Percentiles rank a stretch among this genome's conserved stretches.
phyloP scores from a whole-genome alignment of 805 yeast species.

The Clavispora phyllophila region DNA sequence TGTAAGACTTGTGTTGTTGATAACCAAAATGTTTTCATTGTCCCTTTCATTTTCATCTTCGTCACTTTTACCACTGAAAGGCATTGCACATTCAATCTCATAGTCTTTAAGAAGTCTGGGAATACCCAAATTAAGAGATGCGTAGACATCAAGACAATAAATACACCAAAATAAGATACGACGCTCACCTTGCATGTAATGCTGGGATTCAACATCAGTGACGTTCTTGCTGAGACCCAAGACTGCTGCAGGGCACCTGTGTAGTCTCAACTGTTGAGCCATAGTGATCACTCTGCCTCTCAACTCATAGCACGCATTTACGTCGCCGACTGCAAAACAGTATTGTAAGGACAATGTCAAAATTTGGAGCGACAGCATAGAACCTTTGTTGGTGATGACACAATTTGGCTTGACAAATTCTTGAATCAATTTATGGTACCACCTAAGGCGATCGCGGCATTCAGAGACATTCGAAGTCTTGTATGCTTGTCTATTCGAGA shows the following conservation, averaged over 20 bases:
- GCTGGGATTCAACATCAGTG: constrained; percentile 40
- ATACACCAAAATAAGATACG: constrained; percentile 82
- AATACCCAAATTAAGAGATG: constrained; percentile 73
- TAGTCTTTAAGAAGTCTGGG: constrained; percentile 76
- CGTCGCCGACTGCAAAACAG: constrained; percentile 68
- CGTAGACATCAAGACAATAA: constrained; percentile 69
- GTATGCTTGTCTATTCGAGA: constrained; percentile 31
- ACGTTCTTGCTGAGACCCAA: constrained; percentile 49
- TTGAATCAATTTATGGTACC: constrained; percentile 57
- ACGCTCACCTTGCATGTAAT: constrained; percentile 75
- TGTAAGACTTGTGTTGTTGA: constrained; percentile 54
- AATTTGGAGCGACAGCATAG: constrained; percentile 66
- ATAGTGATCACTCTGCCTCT: constrained; percentile 73
- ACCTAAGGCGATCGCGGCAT: constrained; percentile 25
- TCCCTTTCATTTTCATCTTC: constrained; percentile 33
- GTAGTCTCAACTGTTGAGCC: constrained; percentile 82
- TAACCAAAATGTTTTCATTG: constrained; percentile 52
- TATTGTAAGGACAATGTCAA: constrained; percentile 65
- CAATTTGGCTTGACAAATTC: constrained; percentile 59
- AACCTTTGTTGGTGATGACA: constrained; percentile 49
- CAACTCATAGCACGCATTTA: constrained; percentile 66
- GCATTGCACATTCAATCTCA: constrained; percentile 83
- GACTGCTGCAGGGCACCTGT: constrained; percentile 83
- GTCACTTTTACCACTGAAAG: constrained; percentile 49
- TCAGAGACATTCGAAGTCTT: constrained; percentile 4